A percentile compares a stretch with the other conserved stretches of the same genome.
Evolutionary conservation across 2,329 filamentous ascomycete species (phyloP).

Genomic region (Dactylella cylindrospora): DNA sequence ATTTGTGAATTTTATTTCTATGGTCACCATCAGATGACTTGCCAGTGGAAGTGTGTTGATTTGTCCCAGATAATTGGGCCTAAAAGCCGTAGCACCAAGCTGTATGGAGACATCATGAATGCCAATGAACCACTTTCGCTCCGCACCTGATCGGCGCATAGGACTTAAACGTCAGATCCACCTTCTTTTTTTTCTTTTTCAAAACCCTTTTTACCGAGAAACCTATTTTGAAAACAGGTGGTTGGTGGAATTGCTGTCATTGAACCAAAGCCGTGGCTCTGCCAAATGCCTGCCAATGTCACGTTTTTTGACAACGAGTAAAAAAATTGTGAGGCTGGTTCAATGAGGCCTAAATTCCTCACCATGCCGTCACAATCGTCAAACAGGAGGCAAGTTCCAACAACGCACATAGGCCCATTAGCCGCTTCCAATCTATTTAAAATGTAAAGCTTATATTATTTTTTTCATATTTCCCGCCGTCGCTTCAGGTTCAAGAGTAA

Average conservation of each 20-base stretch:
- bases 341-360: conserved; percentile 31
- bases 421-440: conserved; percentile 13
- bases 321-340: conserved; percentile 40
- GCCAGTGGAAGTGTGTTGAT: no score
- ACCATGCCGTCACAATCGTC: conserved; percentile 41
- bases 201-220: no score
- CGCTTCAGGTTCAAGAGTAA: no score
- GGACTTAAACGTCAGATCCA: conserved; percentile 4
- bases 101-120: no score
- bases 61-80: no score
- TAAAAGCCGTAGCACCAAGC: no score
- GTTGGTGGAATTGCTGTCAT: conserved; percentile 1
- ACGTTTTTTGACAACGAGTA: conserved; percentile 3
- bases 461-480: no score
- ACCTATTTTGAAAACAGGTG: conserved; percentile 28
- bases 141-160: conserved; percentile 38
- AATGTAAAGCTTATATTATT: no score
- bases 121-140: no score
- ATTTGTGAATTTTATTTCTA: no score
- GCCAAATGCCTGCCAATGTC: conserved; percentile 4
- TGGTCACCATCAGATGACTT: no score
- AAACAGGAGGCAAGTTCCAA: conserved; percentile 37
- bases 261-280: not conserved
- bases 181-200: no score
- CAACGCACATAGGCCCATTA: conserved; percentile 3